phyloP scores from a whole-genome alignment of 495 filamentous ascomycete species.

The Penicillium lividum region DNA sequence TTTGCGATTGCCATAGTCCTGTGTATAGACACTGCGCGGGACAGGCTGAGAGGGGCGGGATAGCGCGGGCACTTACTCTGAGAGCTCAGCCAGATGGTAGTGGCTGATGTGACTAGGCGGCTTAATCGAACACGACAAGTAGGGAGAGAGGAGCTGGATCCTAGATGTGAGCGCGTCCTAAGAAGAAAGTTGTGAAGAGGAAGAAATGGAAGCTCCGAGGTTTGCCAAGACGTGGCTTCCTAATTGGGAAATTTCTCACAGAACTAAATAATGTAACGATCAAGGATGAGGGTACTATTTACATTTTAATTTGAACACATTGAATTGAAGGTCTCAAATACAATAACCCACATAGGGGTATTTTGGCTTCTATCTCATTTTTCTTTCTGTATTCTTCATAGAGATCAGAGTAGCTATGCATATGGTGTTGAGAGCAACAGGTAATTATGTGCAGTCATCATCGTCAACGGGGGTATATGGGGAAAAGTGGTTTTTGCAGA shows the following conservation, averaged over 20 bases:
- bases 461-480: slow-evolving; percentile 32
- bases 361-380: slow-evolving; percentile 6
- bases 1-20: slow-evolving; percentile 13
- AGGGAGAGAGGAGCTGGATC: slow-evolving; percentile 1
- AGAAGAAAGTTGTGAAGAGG: slow-evolving; percentile 8
- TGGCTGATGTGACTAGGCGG: not conserved
- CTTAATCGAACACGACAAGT: not conserved
- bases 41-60: slow-evolving; percentile 16
- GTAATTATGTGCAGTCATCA: slow-evolving; percentile 34
- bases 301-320: not conserved
- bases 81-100: not conserved
- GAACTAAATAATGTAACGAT: not conserved
- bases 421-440: slow-evolving; percentile 21
- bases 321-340: not conserved
- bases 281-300: not conserved
- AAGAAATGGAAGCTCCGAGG: slow-evolving; percentile 23
- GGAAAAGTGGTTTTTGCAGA: slow-evolving; percentile 17
- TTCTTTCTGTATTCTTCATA: slow-evolving; percentile 23
- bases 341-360: not conserved
- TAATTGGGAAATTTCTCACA: slow-evolving; percentile 27
- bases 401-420: slow-evolving; percentile 25
- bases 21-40: not conserved
- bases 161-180: not conserved
- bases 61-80: slow-evolving; percentile 24
- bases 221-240: slow-evolving; percentile 30